Evolutionary conservation across 2,329 filamentous ascomycete species (phyloP).

Genomic region (Cladosporium sp.): DNA sequence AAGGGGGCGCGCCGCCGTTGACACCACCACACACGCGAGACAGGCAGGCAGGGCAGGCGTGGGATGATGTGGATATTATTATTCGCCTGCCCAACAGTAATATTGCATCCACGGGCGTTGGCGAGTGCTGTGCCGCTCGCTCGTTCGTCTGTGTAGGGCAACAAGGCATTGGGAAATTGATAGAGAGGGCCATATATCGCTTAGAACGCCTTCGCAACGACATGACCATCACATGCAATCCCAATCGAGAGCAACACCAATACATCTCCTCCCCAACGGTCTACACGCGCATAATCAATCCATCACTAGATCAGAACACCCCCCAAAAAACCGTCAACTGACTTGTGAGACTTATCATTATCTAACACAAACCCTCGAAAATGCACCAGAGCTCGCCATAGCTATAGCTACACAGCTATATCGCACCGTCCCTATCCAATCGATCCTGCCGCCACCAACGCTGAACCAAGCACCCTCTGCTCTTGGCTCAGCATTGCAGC

Average conservation of each 20-base stretch:
- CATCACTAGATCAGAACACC: background rate
- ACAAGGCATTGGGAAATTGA: background rate
- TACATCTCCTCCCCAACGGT: background rate
- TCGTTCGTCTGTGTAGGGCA: background rate
- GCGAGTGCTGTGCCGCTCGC: background rate
- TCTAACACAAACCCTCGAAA: background rate
- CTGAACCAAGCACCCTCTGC: background rate
- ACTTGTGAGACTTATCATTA: constrained; percentile 1
- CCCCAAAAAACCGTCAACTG: background rate
- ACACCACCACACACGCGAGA: background rate
- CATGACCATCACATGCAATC: background rate
- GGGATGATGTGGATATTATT: constrained; percentile 9
- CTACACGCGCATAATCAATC: background rate
- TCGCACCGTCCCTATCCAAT: constrained; percentile 7
- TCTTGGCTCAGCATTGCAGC: background rate
- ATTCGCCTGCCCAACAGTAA: background rate
- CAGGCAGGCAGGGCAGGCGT: background rate
- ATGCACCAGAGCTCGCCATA: background rate
- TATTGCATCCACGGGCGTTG: background rate
- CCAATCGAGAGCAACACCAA: background rate
- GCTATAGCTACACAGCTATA: constrained; percentile 11
- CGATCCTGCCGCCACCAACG: constrained; percentile 7
- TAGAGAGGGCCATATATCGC: background rate
- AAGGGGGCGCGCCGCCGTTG: background rate
- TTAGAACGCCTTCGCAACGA: background rate